Percentiles rank a stretch among this genome's conserved stretches.
Evolutionary conservation across 2,329 filamentous ascomycete genomes (phyloP).

Genomic region (Colletotrichum sp.): DNA sequence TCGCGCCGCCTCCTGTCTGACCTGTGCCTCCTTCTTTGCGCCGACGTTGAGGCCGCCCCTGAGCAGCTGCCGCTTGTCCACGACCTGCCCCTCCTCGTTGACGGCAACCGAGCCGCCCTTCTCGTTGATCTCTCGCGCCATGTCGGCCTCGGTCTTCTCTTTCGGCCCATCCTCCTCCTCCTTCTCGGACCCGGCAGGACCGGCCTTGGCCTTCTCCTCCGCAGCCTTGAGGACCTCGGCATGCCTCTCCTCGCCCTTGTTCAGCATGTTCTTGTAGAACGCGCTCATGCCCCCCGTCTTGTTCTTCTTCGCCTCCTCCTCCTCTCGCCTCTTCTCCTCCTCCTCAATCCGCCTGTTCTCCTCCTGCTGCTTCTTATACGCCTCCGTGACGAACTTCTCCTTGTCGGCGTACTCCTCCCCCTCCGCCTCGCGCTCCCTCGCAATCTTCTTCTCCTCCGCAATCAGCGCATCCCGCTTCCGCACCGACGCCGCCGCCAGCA

Average conservation of each 20-base stretch:
- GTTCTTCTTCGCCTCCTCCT: conserved; percentile 68
- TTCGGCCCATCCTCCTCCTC: conserved; percentile 38
- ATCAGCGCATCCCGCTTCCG: conserved; percentile 80
- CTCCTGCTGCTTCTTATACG: conserved; percentile 82
- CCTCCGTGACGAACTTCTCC: conserved; percentile 85
- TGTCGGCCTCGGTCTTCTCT: conserved; percentile 64
- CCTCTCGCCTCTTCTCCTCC: conserved; percentile 71
- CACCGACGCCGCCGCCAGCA: conserved; percentile 75
- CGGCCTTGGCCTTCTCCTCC: conserved; percentile 54
- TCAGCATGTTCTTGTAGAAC: conserved; percentile 78
- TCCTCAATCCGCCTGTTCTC: conserved; percentile 74
- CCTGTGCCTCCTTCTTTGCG: conserved; percentile 61
- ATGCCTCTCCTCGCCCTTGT: conserved; percentile 73
- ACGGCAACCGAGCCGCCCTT: conserved; percentile 67
- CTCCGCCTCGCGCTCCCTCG: conserved; percentile 78
- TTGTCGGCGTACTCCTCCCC: conserved; percentile 83
- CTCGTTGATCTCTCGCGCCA: conserved; percentile 71
- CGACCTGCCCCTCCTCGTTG: conserved; percentile 83
- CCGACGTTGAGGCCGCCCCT: conserved; percentile 77
- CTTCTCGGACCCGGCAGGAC: conserved; percentile 28
- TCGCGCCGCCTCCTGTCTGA: conserved; percentile 25
- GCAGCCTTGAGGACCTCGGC: conserved; percentile 73
- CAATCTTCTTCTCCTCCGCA: conserved; percentile 80
- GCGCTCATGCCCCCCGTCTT: conserved; percentile 75
- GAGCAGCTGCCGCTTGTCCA: conserved; percentile 83